Base-by-base conservation (phyloP, 2,329 filamentous ascomycete genomes). In the Phyllosticta citribraziliensis region DNA sequence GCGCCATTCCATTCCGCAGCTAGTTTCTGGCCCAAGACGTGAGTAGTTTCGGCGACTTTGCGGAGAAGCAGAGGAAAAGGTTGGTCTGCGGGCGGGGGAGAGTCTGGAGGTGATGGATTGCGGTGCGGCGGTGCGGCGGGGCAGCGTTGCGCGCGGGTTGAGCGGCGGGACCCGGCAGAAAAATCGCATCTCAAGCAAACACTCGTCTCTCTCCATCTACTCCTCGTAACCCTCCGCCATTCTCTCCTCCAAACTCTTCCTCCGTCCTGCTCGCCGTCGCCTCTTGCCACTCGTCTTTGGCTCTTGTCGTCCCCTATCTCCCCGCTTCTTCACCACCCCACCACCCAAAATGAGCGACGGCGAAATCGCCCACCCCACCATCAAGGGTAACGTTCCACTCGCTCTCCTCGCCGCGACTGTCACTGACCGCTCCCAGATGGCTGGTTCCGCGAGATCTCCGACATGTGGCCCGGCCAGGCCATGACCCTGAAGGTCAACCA, bases 381-480 rank as follows among this genome's bases (percentile, higher is more conserved):
- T 90, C 81, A 83, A 89, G 79, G 85, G 86, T 87, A 79, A 67
- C 75, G 73, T 20, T 5, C 20, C 19, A 14, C 40, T 30, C 5
- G 12, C 52, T 40, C 30, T 35, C 52, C 20, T 10, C 54, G 9
- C 17, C 35, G 17, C 57, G 50, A 52, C 51, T 55, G 52, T 53
- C 24, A 51, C 57, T 55, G 60, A 60, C 35, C n/a, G 57, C 62
- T 62, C 64, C 57, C 69, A 96, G 94, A 97, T 96, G 94, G 93
- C 81, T 99, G 94, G 94, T 99, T 99, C 88, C 89, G 91, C 78
- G 94, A 99, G 82, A 92, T 96, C 80, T 96, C 89, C 70, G 82
- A 94, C 74, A 97, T 99, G 93, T 99, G 94, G 94, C 93, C 94
- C 65, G 91, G 94, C 76, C 94, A 97, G 82, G 57, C 59, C 52